phyloP scores from a whole-genome alignment of 202 grass and related monocot species.

The Miscanthus sacchariflorus region DNA sequence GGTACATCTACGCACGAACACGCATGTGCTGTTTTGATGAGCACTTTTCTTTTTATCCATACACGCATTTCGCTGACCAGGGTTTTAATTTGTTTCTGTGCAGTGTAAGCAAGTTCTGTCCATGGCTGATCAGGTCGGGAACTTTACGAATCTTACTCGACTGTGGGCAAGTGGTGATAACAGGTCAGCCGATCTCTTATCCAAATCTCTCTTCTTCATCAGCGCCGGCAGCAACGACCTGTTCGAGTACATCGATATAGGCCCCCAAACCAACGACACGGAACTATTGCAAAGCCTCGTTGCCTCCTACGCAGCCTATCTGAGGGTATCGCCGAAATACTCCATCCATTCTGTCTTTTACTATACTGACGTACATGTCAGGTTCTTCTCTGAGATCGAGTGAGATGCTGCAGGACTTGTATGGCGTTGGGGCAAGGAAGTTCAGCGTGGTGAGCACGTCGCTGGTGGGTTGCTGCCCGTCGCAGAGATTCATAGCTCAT shows the following conservation, averaged over 20 bases:
- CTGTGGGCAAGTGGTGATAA: too few species aligned
- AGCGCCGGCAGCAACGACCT: conserved; percentile 86
- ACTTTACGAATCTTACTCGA: too few species aligned
- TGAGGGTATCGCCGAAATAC: conserved; percentile 43
- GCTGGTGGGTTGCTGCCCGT: conserved; percentile 66
- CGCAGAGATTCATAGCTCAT: background rate
- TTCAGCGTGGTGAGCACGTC: conserved; percentile 69
- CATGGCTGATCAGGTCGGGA: too few species aligned
- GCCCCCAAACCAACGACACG: background rate
- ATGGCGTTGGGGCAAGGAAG: conserved; percentile 62
- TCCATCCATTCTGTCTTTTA: background rate
- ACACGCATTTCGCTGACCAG: too few species aligned
- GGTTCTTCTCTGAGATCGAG: too few species aligned
- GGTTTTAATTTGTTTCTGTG: too few species aligned
- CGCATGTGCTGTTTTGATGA: too few species aligned
- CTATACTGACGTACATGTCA: background rate
- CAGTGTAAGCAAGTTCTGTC: too few species aligned
- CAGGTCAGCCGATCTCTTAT: conserved; percentile 39
- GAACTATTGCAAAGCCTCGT: conserved; percentile 47
- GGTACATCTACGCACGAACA: too few species aligned
- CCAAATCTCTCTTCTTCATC: conserved; percentile 73
- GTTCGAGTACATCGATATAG: conserved; percentile 43
- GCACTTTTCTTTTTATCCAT: too few species aligned
- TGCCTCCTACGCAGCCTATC: conserved; percentile 39
- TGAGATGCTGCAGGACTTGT: conserved; percentile 38